Base-by-base conservation (phyloP, 805 yeast genomes). In the Candida quercuum region DNA sequence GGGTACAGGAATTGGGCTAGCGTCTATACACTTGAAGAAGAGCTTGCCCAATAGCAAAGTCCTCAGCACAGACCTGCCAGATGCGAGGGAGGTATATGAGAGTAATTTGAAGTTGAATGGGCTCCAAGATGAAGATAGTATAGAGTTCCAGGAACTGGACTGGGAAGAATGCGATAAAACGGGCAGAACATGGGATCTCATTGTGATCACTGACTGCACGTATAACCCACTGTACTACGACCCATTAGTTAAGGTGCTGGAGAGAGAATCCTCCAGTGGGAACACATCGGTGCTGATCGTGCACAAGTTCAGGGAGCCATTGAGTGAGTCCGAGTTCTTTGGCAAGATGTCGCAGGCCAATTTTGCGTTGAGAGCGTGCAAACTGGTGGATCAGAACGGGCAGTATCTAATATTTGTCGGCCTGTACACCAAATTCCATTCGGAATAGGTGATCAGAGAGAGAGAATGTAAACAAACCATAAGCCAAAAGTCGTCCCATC, bases 1-100 rank as follows among this genome's bases (percentile, higher is more conserved):
- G 3, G 72, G 72, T 1, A 58, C 72, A 4, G 72, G 72, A 1
- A 64, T 69, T 33, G 72, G 72, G 1, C 43, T 66, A 0, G 63
- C 62, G 0, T 63, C 69, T 3, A 35, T 64, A 5, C 52, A 56
- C 6, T 28, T 67, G 18, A 46, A 52, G 16, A 52, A 49, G 18
- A 13, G 51, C 3, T 43, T 54, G 12, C 28, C 43, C 3, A 33
- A 43, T 7, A 33, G 56, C 11, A 21, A 23, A 3, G 45, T 61
- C 1, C 27, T 49, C 5, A 59, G 64, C 2, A 63, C 72, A 0
- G 72, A 67, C 40, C 46, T 67, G 3, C 51, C 45, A 2, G 70
- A 66, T 21, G 70, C 72, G 0, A 28, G 41, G 30, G 68, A 61
- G 28, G 54, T 65, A 2, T 64, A 67, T 35, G 42, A 44, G 13